phyloP scores from a whole-genome alignment of 2,329 filamentous ascomycete species.

The Aspergillus caelatus region DNA sequence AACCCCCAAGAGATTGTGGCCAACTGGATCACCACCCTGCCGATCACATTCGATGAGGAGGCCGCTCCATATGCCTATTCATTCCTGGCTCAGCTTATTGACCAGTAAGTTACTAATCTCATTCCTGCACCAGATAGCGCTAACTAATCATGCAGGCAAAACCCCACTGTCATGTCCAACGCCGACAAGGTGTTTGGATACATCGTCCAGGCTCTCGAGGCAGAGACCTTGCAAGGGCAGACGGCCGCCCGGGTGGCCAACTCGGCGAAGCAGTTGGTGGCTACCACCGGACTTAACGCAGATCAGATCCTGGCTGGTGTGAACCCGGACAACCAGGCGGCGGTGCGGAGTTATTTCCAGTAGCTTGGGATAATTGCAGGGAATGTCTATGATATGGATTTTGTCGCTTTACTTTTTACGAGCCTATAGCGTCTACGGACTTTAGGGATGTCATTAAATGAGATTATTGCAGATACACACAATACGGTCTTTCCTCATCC shows the following conservation, averaged over 20 bases:
- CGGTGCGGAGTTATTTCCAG: slow-evolving; percentile 76
- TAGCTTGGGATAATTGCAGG: slow-evolving; percentile 2
- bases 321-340: slow-evolving; percentile 76
- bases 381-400: slow-evolving; percentile 14
- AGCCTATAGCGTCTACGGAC: slow-evolving; percentile 11
- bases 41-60: slow-evolving; percentile 93
- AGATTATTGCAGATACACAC: not conserved
- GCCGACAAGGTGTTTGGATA: slow-evolving; percentile 80
- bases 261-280: slow-evolving; percentile 76
- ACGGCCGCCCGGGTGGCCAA: slow-evolving; percentile 75
- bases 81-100: slow-evolving; percentile 87
- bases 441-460: slow-evolving; percentile 7
- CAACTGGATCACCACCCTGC: slow-evolving; percentile 90
- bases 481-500: not conserved
- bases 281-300: slow-evolving; percentile 73
- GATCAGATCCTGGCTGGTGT: slow-evolving; percentile 75
- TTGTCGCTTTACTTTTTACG: slow-evolving; percentile 5
- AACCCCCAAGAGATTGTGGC: slow-evolving; percentile 75
- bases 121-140: not conserved
- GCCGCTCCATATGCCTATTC: slow-evolving; percentile 94
- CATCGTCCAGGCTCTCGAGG: slow-evolving; percentile 86
- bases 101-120: slow-evolving; percentile 70
- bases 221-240: slow-evolving; percentile 84
- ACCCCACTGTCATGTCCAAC: slow-evolving; percentile 76
- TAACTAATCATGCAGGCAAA: slow-evolving; percentile 63